These are phyloP conservation scores for Parathielavia appendiculata DNA, from an alignment of 495 filamentous ascomycete genomes.

Conservation along the genomic window DNA sequence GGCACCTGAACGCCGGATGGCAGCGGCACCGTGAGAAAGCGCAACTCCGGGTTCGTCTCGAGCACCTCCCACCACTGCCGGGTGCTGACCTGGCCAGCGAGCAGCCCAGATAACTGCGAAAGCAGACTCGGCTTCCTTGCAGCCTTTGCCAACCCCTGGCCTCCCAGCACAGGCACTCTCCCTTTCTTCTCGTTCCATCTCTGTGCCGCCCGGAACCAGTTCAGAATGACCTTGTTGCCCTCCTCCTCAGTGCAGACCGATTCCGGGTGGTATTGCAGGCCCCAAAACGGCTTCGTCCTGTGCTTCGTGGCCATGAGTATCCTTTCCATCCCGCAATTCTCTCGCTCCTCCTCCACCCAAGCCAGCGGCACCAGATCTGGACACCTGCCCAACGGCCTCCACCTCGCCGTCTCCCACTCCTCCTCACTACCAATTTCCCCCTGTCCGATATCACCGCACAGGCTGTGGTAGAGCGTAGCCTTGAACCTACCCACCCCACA, in stretches of 20 bases:
- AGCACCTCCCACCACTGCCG: constrained; percentile 28
- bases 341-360: constrained; percentile 54
- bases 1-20: constrained; percentile 38
- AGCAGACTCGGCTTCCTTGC: constrained; percentile 29
- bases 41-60: constrained; percentile 26
- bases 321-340: constrained; percentile 40
- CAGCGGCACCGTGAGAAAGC: constrained; percentile 29
- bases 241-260: constrained; percentile 78
- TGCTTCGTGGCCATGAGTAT: constrained; percentile 79
- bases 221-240: constrained; percentile 60
- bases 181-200: constrained; percentile 45
- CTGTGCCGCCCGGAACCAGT: constrained; percentile 66
- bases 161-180: constrained; percentile 25
- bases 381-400: constrained; percentile 23
- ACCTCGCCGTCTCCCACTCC: constrained; percentile 34
- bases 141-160: constrained; percentile 18
- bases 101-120: constrained; percentile 16
- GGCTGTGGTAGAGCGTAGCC: constrained; percentile 84
- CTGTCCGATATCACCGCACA: constrained; percentile 60
- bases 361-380: constrained; percentile 56
- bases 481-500: constrained; percentile 50
- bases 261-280: constrained; percentile 91
- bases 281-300: constrained; percentile 72
- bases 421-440: constrained; percentile 25
- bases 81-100: background rate